A percentile compares a stretch with the other conserved stretches of the same genome.
These are phyloP conservation scores for Ustilago curta DNA, from an alignment of 1,284 basidiomycete genomes.

Conservation along the genomic window DNA sequence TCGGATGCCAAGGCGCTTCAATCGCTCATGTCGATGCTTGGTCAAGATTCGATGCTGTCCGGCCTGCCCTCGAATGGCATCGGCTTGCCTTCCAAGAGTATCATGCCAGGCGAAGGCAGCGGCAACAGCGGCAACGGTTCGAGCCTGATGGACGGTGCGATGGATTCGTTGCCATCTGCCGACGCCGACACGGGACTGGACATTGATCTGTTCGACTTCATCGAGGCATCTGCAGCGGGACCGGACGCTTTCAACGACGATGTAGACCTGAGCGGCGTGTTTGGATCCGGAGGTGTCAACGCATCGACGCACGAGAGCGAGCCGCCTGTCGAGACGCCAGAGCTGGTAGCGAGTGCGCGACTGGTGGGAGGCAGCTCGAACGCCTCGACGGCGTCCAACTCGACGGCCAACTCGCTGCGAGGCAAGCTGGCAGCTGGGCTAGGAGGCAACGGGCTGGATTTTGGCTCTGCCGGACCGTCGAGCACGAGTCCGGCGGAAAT, in stretches of 20 bases:
- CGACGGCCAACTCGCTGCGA: conserved; percentile 42
- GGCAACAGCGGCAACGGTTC: conserved; percentile 16
- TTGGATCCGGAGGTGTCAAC: conserved; percentile 34
- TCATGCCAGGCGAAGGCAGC: conserved; percentile 14
- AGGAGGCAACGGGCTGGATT: conserved; percentile 52
- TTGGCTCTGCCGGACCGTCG: conserved; percentile 58
- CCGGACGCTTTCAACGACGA: conserved; percentile 54
- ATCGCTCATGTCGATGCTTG: conserved; percentile 50
- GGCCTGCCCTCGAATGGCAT: conserved; percentile 30
- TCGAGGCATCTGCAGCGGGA: conserved; percentile 53
- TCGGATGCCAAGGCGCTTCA: conserved; percentile 46
- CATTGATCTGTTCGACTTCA: conserved; percentile 58
- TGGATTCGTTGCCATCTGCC: conserved; percentile 42
- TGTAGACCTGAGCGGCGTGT: conserved; percentile 47
- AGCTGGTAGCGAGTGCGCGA: conserved; percentile 50
- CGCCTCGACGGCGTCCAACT: conserved; percentile 47
- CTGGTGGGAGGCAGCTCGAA: conserved; percentile 45
- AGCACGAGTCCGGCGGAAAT: conserved; percentile 59
- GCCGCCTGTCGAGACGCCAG: conserved; percentile 53
- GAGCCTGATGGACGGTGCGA: conserved; percentile 30
- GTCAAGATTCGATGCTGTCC: conserved; percentile 47
- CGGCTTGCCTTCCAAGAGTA: conserved; percentile 19
- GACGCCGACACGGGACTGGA: conserved; percentile 52
- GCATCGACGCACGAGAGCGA: conserved; percentile 51
- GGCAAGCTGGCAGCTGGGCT: conserved; percentile 39